A percentile compares a stretch with the other conserved stretches of the same genome.
These are phyloP conservation scores for Pseudotsuga menziesii DNA, from an alignment of 75 land plant species.

Conservation along the genomic window DNA sequence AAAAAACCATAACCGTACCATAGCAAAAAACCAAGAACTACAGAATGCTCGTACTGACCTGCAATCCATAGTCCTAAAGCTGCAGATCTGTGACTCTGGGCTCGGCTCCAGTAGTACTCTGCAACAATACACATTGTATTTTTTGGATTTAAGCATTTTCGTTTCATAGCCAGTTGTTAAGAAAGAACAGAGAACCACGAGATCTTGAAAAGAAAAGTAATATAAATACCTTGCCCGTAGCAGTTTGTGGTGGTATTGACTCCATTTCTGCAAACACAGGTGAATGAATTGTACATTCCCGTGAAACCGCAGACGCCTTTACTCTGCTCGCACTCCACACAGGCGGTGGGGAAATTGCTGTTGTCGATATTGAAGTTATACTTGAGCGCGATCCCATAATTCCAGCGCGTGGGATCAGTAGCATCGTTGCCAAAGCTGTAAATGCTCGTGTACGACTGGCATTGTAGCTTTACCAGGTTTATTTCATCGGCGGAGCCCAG, in stretches of 20 bases:
- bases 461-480: conserved; percentile 1
- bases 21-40: not conserved
- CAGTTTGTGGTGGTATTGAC: conserved; percentile 22
- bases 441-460: conserved; percentile 19
- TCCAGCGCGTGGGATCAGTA: conserved; percentile 13
- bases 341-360: conserved; percentile 6
- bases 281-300: conserved; percentile 8
- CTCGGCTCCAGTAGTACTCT: not conserved
- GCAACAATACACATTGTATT: not conserved
- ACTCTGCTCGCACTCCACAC: conserved; percentile 13
- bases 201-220: not conserved
- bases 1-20: not conserved
- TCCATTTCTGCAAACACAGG: conserved; percentile 22
- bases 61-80: not conserved
- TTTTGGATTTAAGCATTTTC: not conserved
- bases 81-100: not conserved
- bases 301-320: conserved; percentile 18
- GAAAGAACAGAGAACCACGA: not conserved
- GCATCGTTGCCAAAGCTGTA: conserved; percentile 12
- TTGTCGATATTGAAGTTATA: conserved; percentile 2
- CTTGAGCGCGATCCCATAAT: conserved; percentile 16
- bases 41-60: not conserved
- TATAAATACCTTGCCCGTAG: conserved; percentile 3
- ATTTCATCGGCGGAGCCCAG: conserved; percentile 9
- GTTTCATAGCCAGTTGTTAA: not conserved